phyloP scores from a whole-genome alignment of 371 early-diverging fungal genomes.

The Choanephora cucurbitarum region DNA sequence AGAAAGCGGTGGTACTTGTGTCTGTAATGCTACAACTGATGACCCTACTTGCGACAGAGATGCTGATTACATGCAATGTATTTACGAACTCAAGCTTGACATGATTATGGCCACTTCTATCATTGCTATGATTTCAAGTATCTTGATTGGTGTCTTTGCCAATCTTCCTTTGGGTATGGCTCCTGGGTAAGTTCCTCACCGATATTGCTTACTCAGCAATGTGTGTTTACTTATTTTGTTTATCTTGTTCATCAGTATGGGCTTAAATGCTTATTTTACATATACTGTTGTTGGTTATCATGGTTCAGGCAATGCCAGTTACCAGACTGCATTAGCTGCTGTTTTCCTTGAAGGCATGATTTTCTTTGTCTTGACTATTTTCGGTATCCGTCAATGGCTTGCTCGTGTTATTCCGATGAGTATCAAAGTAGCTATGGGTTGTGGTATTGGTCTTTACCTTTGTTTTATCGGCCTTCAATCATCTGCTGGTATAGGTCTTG shows the following conservation, averaged over 20 bases:
- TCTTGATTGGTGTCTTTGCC: slow-evolving; percentile 70
- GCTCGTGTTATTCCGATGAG: slow-evolving; percentile 71
- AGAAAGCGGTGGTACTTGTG: slow-evolving; percentile 77
- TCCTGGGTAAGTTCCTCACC: slow-evolving; percentile 50
- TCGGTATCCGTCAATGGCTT: slow-evolving; percentile 80
- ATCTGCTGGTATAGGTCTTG: slow-evolving; percentile 78
- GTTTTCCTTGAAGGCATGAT: slow-evolving; percentile 81
- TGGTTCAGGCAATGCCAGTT: slow-evolving; percentile 68
- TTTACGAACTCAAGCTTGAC: slow-evolving; percentile 65
- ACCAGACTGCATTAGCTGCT: slow-evolving; percentile 72
- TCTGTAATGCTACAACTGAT: slow-evolving; percentile 51
- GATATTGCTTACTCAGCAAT: background rate
- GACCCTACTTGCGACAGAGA: slow-evolving; percentile 52
- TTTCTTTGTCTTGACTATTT: slow-evolving; percentile 67
- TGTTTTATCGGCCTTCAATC: slow-evolving; percentile 76
- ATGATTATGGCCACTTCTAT: slow-evolving; percentile 75
- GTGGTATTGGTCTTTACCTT: slow-evolving; percentile 79
- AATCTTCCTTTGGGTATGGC: slow-evolving; percentile 81
- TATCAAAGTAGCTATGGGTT: slow-evolving; percentile 73
- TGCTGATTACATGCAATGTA: slow-evolving; percentile 59
- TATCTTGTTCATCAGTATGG: slow-evolving; percentile 48
- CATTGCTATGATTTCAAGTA: slow-evolving; percentile 63
- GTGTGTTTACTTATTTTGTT: background rate
- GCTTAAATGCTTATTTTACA: slow-evolving; percentile 81
- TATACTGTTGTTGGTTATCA: slow-evolving; percentile 81